A percentile compares a stretch with the other conserved stretches of the same genome.
Conservation (phyloP, 2,329 filamentous ascomycete species). For the Botryotinia globosa region DNA sequence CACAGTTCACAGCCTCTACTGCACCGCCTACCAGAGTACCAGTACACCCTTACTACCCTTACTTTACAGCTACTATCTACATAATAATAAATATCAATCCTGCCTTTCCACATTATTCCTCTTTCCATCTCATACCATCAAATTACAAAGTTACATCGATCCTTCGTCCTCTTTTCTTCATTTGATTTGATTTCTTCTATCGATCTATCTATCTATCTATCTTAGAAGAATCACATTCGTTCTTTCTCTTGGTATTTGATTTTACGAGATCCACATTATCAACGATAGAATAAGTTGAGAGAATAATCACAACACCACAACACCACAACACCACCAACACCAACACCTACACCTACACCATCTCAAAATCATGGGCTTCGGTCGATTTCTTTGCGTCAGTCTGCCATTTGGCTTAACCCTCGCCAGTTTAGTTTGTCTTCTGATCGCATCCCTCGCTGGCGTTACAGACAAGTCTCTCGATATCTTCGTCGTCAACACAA, state of each 20-base stretch:
- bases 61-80: background rate
- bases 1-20: constrained; percentile 12
- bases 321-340: background rate
- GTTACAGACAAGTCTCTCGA: constrained; percentile 55
- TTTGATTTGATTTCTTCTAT: background rate
- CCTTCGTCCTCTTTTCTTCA: background rate
- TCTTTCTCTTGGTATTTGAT: background rate
- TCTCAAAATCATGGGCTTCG: constrained; percentile 59
- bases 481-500: constrained; percentile 60
- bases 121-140: constrained; percentile 1
- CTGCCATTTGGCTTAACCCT: constrained; percentile 81
- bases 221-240: background rate
- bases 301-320: background rate
- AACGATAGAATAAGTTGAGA: constrained; percentile 21
- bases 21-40: background rate
- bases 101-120: constrained; percentile 1
- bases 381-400: constrained; percentile 81
- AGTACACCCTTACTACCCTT: too few species aligned
- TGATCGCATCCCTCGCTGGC: constrained; percentile 56
- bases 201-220: background rate
- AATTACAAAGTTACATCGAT: background rate
- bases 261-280: constrained; percentile 18
- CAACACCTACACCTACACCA: background rate
- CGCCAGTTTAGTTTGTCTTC: constrained; percentile 68
- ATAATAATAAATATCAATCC: background rate